Conservation (phyloP, 352 stramenopile genomes). For the Achlya hypogyna region DNA sequence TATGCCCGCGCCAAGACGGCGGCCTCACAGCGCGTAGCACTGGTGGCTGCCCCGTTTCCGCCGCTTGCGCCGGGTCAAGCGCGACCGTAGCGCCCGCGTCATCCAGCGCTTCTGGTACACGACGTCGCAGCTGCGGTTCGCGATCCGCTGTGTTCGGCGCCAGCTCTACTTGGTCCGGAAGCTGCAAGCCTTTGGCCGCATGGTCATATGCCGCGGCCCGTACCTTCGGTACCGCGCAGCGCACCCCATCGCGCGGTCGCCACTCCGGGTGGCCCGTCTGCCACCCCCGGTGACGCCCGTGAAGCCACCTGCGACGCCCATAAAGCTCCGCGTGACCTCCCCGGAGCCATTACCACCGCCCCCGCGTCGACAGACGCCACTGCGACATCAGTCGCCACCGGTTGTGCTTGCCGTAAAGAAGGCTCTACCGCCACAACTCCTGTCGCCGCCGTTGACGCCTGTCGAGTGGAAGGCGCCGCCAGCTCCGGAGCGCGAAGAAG, state of each 20-base stretch:
- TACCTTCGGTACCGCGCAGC: conserved; percentile 28
- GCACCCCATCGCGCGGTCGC: conserved; percentile 23
- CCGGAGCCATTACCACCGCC: no score
- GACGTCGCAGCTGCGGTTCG: conserved; percentile 58
- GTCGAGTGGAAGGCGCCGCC: no score
- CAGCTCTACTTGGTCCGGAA: conserved; percentile 26
- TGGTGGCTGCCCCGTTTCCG: conserved; percentile 20
- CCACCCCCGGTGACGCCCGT: no score
- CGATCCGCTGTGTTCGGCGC: conserved; percentile 56
- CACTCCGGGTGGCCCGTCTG: neutral
- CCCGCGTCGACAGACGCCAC: no score
- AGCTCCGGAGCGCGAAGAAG: no score
- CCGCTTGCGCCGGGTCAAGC: neutral
- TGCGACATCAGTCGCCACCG: no score
- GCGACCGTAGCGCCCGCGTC: conserved; percentile 32
- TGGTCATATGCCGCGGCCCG: neutral
- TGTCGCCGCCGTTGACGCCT: no score
- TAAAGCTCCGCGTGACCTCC: no score
- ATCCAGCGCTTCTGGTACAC: conserved; percentile 78
- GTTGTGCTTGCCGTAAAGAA: no score
- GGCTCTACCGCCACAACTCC: no score
- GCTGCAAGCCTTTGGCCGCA: conserved; percentile 14
- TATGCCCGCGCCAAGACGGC: neutral
- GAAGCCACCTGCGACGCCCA: no score
- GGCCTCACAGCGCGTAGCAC: neutral